A percentile compares a stretch with the other conserved stretches of the same genome.
Conservation (phyloP, 441 rosid species). For the Syzygium syzygioides region DNA sequence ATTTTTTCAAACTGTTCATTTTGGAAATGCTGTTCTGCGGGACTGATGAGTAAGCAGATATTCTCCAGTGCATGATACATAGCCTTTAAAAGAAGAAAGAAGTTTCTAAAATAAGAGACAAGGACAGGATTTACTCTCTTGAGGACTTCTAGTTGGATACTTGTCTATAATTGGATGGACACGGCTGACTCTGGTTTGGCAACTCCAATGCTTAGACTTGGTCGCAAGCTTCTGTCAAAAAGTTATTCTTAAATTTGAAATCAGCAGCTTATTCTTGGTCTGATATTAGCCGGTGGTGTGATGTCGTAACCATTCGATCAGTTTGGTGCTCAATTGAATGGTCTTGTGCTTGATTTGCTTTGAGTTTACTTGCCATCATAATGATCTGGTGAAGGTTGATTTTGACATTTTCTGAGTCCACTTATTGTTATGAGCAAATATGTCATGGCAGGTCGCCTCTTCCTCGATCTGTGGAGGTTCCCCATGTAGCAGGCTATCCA, state of each 20-base stretch:
- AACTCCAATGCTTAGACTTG: not conserved
- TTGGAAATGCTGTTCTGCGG: not conserved
- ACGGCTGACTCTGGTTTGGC: not conserved
- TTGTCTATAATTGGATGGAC: not conserved
- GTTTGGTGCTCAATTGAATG: not conserved
- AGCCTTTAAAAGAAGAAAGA: not conserved
- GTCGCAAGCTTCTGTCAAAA: fast-evolving
- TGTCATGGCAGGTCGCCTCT: constrained; percentile 51
- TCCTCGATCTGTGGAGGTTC: constrained; percentile 44
- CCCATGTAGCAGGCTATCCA: constrained; percentile 64
- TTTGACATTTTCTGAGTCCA: not conserved
- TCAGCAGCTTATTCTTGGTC: not conserved
- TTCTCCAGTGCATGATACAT: not conserved
- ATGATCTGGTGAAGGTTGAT: not conserved
- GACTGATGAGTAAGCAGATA: not conserved
- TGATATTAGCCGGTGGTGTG: not conserved
- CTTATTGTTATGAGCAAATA: not conserved
- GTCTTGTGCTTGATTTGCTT: not conserved
- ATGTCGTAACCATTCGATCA: not conserved
- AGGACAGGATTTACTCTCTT: not conserved
- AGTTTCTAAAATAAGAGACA: not conserved
- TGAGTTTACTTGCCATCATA: not conserved
- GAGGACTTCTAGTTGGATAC: not conserved
- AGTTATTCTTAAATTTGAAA: not conserved
- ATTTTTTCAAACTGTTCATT: not conserved